Evolutionary conservation across 345 rosid genomes (phyloP), one percentile per base, ranked within the genome.

Genomic region (Bretschneidera sinensis): DNA sequence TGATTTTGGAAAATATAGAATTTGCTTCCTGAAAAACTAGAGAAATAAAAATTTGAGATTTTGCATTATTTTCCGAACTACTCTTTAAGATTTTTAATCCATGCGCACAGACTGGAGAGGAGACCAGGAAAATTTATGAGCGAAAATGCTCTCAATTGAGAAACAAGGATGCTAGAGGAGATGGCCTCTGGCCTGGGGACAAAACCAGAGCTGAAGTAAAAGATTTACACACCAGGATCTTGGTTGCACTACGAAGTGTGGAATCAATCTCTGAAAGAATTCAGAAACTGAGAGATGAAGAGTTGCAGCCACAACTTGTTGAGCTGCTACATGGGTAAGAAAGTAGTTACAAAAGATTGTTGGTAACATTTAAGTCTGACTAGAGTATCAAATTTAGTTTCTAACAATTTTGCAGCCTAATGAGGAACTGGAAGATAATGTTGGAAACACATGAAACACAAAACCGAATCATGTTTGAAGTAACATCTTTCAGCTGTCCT

Each of bases 291-390:
- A 71, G 73, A 48, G 85, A 81, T 49, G 81, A 78, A 69, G 81
- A 81, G 69, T 24, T 81, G 65, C 72, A 73, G 25, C 83, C 83
- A 1, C 83, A 81, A 58, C 60, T 78, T 34, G 59, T 71, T 35
- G 83, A 76, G 47, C 69, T 81, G 64, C 60, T 78, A 21, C 65
- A 71, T 9, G 75, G 81, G 85, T 76, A 76, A 39, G 73, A 51
- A 35, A 54, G 43, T 47, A 1, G 50, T 21, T 10, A 34, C 22
- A 21, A 63, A 33, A 5, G 24, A 4, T 18, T 39, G 11, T 9
- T 39, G 45, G 9, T 39, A 7, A 13, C 2, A 9, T 13, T 39
- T 39, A 7, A 39, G n/a, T 39, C 1, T 24, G 5, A 18, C 54
- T 5, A 25, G 53, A 16, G 14, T 51, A 45, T 33, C 21, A 43